Conservation (phyloP, 805 yeast genomes). For the Yarrowia porcina region DNA sequence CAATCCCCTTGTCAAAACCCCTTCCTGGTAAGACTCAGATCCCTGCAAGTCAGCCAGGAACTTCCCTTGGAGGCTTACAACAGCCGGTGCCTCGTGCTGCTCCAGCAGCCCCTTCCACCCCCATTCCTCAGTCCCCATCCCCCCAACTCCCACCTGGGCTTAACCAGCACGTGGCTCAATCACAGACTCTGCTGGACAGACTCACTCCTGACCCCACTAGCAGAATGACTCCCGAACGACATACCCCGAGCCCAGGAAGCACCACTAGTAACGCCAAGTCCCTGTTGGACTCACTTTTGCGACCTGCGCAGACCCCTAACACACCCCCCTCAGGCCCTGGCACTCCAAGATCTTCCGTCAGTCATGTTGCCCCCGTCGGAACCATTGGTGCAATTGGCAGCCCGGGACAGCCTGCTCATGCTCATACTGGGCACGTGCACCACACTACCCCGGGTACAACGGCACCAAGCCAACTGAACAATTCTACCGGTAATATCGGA, state of each 20-base stretch:
- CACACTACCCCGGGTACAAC: background rate
- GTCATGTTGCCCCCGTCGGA: background rate
- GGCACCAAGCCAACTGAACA: background rate
- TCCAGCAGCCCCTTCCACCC: background rate
- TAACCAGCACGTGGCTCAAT: background rate
- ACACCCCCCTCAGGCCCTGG: background rate
- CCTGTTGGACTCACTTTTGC: background rate
- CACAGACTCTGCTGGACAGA: slow-evolving; percentile 22
- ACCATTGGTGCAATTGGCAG: slow-evolving; percentile 7
- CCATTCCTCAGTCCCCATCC: background rate
- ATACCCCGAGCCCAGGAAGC: slow-evolving; percentile 8
- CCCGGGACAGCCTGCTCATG: background rate
- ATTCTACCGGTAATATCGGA: background rate
- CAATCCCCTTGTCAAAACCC: background rate
- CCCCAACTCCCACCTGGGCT: background rate
- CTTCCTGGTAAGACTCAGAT: background rate
- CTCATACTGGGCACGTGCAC: background rate
- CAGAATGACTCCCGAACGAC: background rate
- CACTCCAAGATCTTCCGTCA: background rate
- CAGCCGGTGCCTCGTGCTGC: background rate
- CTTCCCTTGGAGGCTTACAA: slow-evolving; percentile 5
- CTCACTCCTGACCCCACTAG: slow-evolving; percentile 12
- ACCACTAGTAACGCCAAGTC: slow-evolving; percentile 9
- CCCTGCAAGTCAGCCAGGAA: slow-evolving; percentile 1
- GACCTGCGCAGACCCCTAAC: background rate